phyloP scores from a whole-genome alignment of 2,329 filamentous ascomycete species.

The Colletotrichum plurivorum region DNA sequence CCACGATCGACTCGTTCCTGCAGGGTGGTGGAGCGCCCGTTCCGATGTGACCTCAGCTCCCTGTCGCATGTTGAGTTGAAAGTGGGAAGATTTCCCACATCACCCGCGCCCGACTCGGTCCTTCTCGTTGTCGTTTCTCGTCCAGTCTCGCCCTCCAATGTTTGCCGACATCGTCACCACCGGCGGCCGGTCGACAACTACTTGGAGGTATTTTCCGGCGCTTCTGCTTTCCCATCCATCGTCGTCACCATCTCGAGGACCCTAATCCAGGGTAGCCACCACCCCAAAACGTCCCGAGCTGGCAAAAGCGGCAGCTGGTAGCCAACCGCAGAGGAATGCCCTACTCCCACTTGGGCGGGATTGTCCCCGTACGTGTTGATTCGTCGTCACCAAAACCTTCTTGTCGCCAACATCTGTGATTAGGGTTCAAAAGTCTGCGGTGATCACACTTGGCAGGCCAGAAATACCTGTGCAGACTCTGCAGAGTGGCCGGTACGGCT shows the following conservation, averaged over 20 bases:
- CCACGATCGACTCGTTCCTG: constrained; percentile 15
- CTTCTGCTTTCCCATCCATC: no score
- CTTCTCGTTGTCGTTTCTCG: neutral
- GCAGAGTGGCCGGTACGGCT: neutral
- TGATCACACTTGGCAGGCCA: constrained; percentile 14
- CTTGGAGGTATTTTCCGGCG: no score
- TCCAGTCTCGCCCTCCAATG: neutral
- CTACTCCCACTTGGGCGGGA: neutral
- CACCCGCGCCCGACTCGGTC: neutral
- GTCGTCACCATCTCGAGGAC: neutral
- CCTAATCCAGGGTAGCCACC: constrained; percentile 23
- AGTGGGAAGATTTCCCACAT: neutral
- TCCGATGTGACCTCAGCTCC: neutral
- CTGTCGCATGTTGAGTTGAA: constrained; percentile 6
- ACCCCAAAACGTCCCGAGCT: neutral
- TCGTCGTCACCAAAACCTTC: constrained; percentile 3
- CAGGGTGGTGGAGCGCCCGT: neutral
- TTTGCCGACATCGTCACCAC: neutral
- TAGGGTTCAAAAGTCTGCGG: neutral
- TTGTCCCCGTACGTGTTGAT: neutral
- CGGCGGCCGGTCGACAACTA: neutral
- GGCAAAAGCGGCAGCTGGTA: constrained; percentile 1
- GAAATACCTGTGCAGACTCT: constrained; percentile 2
- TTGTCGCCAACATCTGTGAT: neutral
- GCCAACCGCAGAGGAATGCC: constrained; percentile 8